phyloP scores from a whole-genome alignment of 352 stramenopile genomes.

The Phytophthora foliorum region DNA sequence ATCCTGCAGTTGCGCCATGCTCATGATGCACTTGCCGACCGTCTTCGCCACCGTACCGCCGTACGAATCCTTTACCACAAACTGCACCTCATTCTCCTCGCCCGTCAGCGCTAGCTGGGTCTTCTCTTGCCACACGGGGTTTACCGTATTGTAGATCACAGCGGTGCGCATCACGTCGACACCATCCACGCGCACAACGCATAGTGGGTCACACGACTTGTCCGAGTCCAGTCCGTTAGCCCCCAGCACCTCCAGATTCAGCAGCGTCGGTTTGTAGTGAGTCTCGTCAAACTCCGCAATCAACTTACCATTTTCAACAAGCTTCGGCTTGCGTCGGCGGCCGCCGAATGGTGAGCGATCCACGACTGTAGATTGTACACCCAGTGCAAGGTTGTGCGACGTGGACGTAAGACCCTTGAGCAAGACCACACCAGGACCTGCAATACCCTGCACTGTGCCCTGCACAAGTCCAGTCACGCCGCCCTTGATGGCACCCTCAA shows the following conservation, averaged over 20 bases:
- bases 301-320: slow-evolving; percentile 71
- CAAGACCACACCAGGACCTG: slow-evolving; percentile 82
- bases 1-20: slow-evolving; percentile 76
- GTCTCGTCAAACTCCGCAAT: slow-evolving; percentile 73
- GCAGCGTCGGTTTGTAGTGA: slow-evolving; percentile 65
- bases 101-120: slow-evolving; percentile 64
- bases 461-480: slow-evolving; percentile 82
- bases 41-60: slow-evolving; percentile 81
- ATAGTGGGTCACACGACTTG: slow-evolving; percentile 82
- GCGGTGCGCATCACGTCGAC: slow-evolving; percentile 75
- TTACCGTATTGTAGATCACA: slow-evolving; percentile 89
- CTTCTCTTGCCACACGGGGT: slow-evolving; percentile 86
- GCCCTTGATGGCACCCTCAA: slow-evolving; percentile 83
- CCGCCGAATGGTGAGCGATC: slow-evolving; percentile 84
- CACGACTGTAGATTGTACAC: slow-evolving; percentile 84
- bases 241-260: slow-evolving; percentile 77
- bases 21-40: slow-evolving; percentile 79
- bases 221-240: slow-evolving; percentile 79
- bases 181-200: slow-evolving; percentile 78
- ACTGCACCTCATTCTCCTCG: slow-evolving; percentile 67
- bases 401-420: slow-evolving; percentile 89
- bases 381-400: slow-evolving; percentile 79
- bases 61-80: slow-evolving; percentile 90
- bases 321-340: slow-evolving; percentile 73
- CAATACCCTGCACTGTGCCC: slow-evolving; percentile 82